Percentiles rank a stretch among this genome's conserved stretches.
phyloP scores from a whole-genome alignment of 2,329 filamentous ascomycete genomes.

The Cyphellophora attinorum region DNA sequence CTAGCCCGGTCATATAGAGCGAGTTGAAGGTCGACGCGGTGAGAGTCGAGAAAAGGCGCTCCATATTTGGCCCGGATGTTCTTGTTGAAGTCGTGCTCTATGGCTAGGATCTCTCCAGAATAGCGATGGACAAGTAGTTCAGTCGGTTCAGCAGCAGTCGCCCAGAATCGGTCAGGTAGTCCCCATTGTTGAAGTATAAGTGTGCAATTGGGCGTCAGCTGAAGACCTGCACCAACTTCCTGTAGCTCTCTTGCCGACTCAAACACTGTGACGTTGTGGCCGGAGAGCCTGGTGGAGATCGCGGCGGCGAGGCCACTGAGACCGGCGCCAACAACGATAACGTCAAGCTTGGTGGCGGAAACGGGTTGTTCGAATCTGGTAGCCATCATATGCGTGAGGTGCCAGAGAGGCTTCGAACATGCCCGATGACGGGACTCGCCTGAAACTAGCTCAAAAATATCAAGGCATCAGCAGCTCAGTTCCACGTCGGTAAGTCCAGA shows the following conservation, averaged over 20 bases:
- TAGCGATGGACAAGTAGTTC: constrained; percentile 25
- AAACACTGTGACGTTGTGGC: constrained; percentile 20
- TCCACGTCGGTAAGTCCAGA: too few species aligned
- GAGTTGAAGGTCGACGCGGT: constrained; percentile 39
- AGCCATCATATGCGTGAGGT: background rate
- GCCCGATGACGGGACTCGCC: too few species aligned
- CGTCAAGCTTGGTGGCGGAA: too few species aligned
- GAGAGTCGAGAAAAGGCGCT: constrained; percentile 37
- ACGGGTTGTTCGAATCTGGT: background rate
- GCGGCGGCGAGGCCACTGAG: constrained; percentile 22
- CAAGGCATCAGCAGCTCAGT: too few species aligned
- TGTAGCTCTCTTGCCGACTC: constrained; percentile 18
- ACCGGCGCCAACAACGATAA: constrained; percentile 23
- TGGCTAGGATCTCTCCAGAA: constrained; percentile 25
- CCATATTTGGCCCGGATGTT: constrained; percentile 40
- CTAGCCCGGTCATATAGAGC: constrained; percentile 31
- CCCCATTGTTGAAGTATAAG: constrained; percentile 14
- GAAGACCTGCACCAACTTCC: constrained; percentile 19
- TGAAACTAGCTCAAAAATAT: too few species aligned
- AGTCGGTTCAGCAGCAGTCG: constrained; percentile 23
- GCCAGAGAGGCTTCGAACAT: background rate
- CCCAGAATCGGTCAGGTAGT: constrained; percentile 2
- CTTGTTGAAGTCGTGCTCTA: constrained; percentile 41
- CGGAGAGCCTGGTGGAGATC: constrained; percentile 18
- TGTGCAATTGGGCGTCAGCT: constrained; percentile 19